Evolutionary conservation across 2,329 filamentous ascomycete species (phyloP), one percentile per base, ranked within the genome.

Genomic region (Exophiala dermatitidis): DNA sequence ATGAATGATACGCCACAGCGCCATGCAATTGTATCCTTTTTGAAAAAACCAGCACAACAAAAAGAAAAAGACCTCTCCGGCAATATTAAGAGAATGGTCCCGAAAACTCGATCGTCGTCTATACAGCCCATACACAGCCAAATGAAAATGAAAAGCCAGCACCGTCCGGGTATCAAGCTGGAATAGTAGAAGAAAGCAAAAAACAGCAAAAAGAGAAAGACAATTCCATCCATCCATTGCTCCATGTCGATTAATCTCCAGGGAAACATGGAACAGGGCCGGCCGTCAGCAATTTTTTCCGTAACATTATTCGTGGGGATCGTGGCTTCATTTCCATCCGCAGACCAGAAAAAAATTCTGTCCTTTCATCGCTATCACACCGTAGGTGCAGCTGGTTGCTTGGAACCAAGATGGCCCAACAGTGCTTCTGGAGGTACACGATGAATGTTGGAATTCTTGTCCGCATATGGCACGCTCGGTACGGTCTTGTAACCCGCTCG

Each of bases 381-480:
- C 19, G 41, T 54, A 19, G 57, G 57, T 41, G 49, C 54, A 28
- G 31, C 47, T 41, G 57, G 51, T 45, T 54, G 56, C 7, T 48
- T 45, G 6, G 42, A 34, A 9, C 57, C 57, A 19, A 63, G 54
- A 45, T 50, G 52, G n/a, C 60, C 61, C 44, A 75, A 70, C 1
- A 75, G 68, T 54, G 73, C 72, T 63, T 75, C 72, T 1, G 73
- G 73, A 19, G 73, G 73, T 34, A 75, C 60, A 36, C 73, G 69
- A 48, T 66, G 68, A 66, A 75, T 72, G 52, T 72, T 72, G 30
- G 71, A 68, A 49, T 71, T 69, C 54, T 73, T 71, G 63, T 75
- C 73, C 30, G 71, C 72, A 50, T 71, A 71, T 43, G 66, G 66
- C n/a, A 68, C 67, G 52, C 71, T 71, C 5, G 73, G 72, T 6